Percentiles rank a stretch among this genome's conserved stretches.
Evolutionary conservation across 1,284 basidiomycete species (phyloP).

Genomic region (Ganoderma resinaceum): DNA sequence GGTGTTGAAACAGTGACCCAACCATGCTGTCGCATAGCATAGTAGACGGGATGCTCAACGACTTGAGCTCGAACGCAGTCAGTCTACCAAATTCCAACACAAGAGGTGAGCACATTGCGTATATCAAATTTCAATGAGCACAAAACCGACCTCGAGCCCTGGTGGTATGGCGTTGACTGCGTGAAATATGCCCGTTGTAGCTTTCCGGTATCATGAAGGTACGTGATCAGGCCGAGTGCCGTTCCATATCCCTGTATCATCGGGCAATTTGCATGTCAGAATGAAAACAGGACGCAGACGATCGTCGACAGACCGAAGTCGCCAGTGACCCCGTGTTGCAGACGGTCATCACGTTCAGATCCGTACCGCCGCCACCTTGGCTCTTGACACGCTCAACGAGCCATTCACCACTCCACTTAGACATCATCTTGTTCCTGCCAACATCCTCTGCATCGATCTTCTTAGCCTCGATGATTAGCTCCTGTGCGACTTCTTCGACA

Average conservation of each 20-base stretch:
- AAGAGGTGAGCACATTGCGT: background rate
- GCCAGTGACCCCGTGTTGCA: constrained; percentile 95
- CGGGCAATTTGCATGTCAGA: background rate
- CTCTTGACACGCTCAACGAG: constrained; percentile 63
- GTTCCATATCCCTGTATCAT: constrained; percentile 85
- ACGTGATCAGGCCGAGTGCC: constrained; percentile 91
- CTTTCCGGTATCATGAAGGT: constrained; percentile 79
- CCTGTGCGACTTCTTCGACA: constrained; percentile 56
- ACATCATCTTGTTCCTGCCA: constrained; percentile 83
- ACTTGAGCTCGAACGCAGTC: constrained; percentile 87
- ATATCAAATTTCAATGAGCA: background rate
- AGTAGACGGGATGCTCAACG: constrained; percentile 81
- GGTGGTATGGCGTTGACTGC: constrained; percentile 93
- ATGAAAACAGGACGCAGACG: background rate
- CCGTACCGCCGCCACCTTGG: constrained; percentile 53
- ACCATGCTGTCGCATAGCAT: constrained; percentile 98
- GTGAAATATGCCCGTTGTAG: constrained; percentile 88
- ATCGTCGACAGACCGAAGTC: constrained; percentile 75
- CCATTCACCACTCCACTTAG: constrained; percentile 86
- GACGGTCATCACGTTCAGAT: constrained; percentile 87
- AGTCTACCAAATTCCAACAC: constrained; percentile 53
- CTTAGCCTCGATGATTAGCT: constrained; percentile 68
- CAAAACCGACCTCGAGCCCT: constrained; percentile 72
- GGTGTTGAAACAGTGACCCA: constrained; percentile 88
- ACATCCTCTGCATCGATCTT: constrained; percentile 85